These are phyloP conservation scores for Zygoascus ofunaensis DNA, from an alignment of 805 yeast genomes.

Conservation along the genomic window DNA sequence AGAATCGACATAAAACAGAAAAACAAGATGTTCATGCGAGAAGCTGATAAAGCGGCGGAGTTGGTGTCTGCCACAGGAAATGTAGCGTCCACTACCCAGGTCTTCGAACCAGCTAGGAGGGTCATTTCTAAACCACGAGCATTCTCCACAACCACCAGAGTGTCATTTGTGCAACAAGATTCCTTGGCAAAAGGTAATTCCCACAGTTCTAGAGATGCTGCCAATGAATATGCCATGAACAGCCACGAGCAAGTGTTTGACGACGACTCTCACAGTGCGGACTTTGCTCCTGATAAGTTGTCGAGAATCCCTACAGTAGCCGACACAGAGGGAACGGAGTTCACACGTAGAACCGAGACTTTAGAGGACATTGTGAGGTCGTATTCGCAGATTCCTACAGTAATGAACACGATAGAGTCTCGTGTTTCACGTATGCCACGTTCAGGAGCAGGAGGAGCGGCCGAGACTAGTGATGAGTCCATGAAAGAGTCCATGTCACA, in stretches of 20 bases:
- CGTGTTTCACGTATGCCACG: neutral
- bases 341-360: slow-evolving; percentile 1
- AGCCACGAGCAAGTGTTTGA: too few relatives aligned
- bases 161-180: neutral
- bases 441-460: neutral
- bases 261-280: neutral
- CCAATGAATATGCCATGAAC: too few relatives aligned
- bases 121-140: neutral
- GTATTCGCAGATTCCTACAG: slow-evolving; percentile 2
- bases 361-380: slow-evolving; percentile 12
- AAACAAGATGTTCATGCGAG: neutral
- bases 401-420: neutral
- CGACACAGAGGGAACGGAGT: neutral
- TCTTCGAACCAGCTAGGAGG: neutral
- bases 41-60: neutral
- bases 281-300: neutral
- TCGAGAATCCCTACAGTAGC: neutral
- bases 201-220: neutral
- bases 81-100: neutral
- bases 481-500: neutral
- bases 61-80: neutral
- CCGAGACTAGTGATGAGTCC: neutral
- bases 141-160: neutral
- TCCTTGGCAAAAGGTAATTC: neutral
- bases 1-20: too few relatives aligned